phyloP scores from a whole-genome alignment of 2,329 filamentous ascomycete species.

The Talaromyces rugulosus region DNA sequence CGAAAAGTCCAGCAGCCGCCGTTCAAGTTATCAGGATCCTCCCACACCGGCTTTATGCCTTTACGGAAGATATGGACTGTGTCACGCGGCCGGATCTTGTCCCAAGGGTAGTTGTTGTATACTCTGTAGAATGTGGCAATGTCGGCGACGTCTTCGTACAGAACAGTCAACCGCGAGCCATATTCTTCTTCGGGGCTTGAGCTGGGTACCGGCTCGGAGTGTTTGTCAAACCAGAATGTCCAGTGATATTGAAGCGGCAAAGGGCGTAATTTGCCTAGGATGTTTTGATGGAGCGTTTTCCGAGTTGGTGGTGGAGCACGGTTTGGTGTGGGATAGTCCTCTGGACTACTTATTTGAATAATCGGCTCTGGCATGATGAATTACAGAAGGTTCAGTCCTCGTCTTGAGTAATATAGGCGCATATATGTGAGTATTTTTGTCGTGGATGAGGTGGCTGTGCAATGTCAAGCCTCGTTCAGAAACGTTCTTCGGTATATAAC shows the following conservation, averaged over 20 bases:
- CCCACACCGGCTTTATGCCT: constrained; percentile 73
- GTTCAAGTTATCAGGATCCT: constrained; percentile 78
- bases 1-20: constrained; percentile 93
- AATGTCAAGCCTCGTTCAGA: not conserved
- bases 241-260: constrained; percentile 46
- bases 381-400: not conserved
- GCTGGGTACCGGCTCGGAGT: constrained; percentile 19
- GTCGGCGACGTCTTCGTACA: constrained; percentile 39
- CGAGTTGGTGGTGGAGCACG: constrained; percentile 17
- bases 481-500: not conserved
- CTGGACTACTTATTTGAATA: not conserved
- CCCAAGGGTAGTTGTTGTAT: constrained; percentile 75
- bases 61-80: constrained; percentile 76
- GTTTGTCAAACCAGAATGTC: constrained; percentile 46
- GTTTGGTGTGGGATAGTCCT: not conserved
- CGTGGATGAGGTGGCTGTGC: not conserved
- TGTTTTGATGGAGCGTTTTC: constrained; percentile 38
- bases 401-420: not conserved
- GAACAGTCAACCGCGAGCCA: constrained; percentile 25
- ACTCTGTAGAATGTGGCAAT: constrained; percentile 66
- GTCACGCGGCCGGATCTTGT: constrained; percentile 71
- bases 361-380: constrained; percentile 3
- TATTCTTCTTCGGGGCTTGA: constrained; percentile 4
- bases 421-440: not conserved
- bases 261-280: constrained; percentile 43